Evolutionary conservation across 495 filamentous ascomycete genomes (phyloP).

Genomic region (Xeromyces bisporus): DNA sequence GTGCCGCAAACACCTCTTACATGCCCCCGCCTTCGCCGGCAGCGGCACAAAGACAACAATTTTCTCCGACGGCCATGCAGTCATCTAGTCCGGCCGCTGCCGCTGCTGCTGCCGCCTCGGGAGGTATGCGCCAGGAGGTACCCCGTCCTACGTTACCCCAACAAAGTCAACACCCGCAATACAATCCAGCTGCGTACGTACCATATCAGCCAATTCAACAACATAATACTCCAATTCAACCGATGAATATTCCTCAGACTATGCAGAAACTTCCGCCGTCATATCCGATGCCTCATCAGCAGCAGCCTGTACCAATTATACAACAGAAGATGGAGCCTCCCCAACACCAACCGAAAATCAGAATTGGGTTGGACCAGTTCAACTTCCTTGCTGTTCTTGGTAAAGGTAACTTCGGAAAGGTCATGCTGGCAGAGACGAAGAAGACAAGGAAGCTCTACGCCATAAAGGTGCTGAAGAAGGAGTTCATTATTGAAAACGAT

Average conservation of each 20-base stretch:
- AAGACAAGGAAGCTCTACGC: slow-evolving; percentile 79
- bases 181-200: slow-evolving; percentile 59
- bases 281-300: slow-evolving; percentile 24
- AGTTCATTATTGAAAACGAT: slow-evolving; percentile 99
- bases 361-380: slow-evolving; percentile 95
- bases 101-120: slow-evolving; percentile 21
- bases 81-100: slow-evolving; percentile 14
- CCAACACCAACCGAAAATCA: slow-evolving; percentile 47
- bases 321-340: slow-evolving; percentile 34
- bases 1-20: slow-evolving; percentile 30
- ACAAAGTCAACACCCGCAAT: slow-evolving; percentile 43
- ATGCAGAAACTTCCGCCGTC: slow-evolving; percentile 9
- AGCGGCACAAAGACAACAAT: slow-evolving; percentile 17
- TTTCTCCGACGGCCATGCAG: slow-evolving; percentile 20
- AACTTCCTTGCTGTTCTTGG: slow-evolving; percentile 98
- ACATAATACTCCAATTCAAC: slow-evolving; percentile 16
- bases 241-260: slow-evolving; percentile 6
- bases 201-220: slow-evolving; percentile 41
- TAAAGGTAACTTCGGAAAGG: slow-evolving; percentile 99
- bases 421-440: slow-evolving; percentile 98
- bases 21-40: slow-evolving; percentile 27
- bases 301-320: slow-evolving; percentile 18
- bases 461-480: slow-evolving; percentile 99
- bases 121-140: slow-evolving; percentile 16
- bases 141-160: slow-evolving; percentile 25